Evolutionary conservation across 345 rosid genomes (phyloP).

Genomic region (Eutrema japonicum): DNA sequence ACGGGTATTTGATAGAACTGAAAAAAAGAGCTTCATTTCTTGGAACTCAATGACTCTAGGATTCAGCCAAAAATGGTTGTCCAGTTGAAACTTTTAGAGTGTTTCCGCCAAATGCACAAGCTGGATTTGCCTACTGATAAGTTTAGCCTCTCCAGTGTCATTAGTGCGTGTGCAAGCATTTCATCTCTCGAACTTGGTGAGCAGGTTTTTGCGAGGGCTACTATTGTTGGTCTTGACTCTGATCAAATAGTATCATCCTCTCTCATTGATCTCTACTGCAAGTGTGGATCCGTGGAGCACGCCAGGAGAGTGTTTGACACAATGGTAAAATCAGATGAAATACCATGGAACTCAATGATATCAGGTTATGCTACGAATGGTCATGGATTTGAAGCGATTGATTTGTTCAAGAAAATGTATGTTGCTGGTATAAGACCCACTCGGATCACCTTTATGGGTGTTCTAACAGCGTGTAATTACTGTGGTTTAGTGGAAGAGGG

Average conservation of each 20-base stretch:
- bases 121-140: conserved; percentile 60
- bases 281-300: conserved; percentile 54
- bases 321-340: conserved; percentile 59
- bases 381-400: conserved; percentile 61
- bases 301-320: conserved; percentile 68
- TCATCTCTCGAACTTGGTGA: conserved; percentile 73
- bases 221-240: conserved; percentile 60
- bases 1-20: conserved; percentile 56
- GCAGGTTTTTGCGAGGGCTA: conserved; percentile 72
- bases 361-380: conserved; percentile 91
- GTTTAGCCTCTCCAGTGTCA: conserved; percentile 67
- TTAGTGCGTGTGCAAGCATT: conserved; percentile 74
- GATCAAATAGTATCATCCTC: conserved; percentile 74
- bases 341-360: conserved; percentile 87
- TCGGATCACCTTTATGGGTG: conserved; percentile 59
- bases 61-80: conserved; percentile 70
- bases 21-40: conserved; percentile 68
- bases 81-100: conserved; percentile 65
- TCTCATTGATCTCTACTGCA: conserved; percentile 76
- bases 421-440: conserved; percentile 58
- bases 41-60: conserved; percentile 91
- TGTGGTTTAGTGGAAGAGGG: conserved; percentile 85
- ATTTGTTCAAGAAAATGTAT: conserved; percentile 72
- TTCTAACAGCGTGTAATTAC: conserved; percentile 80
- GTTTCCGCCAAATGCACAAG: conserved; percentile 67